Evolutionary conservation across 1,139 yeast genomes (phyloP).

Genomic region (Sugiyamaella neomexicana): DNA sequence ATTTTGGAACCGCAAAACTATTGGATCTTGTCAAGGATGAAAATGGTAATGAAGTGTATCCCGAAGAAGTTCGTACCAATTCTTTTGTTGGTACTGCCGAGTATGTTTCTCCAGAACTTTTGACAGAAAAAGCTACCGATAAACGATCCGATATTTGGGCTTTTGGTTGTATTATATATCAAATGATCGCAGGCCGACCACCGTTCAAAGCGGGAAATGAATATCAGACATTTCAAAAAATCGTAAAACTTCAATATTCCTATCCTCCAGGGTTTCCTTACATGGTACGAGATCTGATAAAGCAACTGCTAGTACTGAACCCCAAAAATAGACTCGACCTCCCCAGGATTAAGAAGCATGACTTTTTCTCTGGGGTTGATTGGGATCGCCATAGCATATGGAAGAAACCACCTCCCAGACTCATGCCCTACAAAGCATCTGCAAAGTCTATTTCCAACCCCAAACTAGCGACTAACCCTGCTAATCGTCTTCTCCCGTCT

Average conservation of each 20-base stretch:
- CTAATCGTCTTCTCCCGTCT: constrained; percentile 9
- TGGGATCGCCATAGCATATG: constrained; percentile 72
- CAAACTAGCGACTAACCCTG: neutral
- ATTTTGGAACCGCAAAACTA: constrained; percentile 95
- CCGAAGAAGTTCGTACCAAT: constrained; percentile 66
- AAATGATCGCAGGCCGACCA: constrained; percentile 90
- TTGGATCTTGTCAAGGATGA: constrained; percentile 50
- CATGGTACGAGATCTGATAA: constrained; percentile 68
- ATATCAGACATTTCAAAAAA: constrained; percentile 89
- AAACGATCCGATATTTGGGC: constrained; percentile 96
- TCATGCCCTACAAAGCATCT: constrained; percentile 66
- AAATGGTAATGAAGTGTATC: constrained; percentile 33
- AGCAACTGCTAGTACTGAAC: constrained; percentile 61
- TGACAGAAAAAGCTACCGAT: constrained; percentile 81
- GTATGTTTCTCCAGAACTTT: constrained; percentile 88
- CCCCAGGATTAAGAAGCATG: constrained; percentile 66
- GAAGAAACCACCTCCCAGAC: constrained; percentile 68
- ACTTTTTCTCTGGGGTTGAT: constrained; percentile 65
- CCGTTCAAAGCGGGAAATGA: constrained; percentile 97
- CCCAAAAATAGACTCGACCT: constrained; percentile 68
- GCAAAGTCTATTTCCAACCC: constrained; percentile 27
- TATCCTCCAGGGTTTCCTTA: constrained; percentile 78
- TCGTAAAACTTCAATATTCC: constrained; percentile 77
- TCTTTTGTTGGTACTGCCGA: constrained; percentile 90
- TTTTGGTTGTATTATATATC: constrained; percentile 88